Evolutionary conservation across 176 grass and related monocot species (phyloP).

Genomic region (Rhynchospora pubera): DNA sequence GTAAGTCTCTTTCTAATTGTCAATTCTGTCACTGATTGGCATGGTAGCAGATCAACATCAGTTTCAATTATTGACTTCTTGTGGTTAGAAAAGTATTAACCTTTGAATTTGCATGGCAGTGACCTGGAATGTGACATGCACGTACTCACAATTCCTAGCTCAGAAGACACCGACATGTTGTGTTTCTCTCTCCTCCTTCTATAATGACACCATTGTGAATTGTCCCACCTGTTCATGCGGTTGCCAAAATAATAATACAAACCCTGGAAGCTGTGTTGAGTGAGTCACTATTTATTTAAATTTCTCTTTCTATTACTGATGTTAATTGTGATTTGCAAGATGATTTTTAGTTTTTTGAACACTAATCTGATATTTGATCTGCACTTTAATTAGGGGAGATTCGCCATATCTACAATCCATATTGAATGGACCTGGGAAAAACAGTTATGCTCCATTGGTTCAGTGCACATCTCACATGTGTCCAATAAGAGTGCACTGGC

Average conservation of each 20-base stretch:
- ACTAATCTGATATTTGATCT: constrained; percentile 15
- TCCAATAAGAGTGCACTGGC: constrained; percentile 84
- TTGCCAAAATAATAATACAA: constrained; percentile 61
- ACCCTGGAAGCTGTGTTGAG: constrained; percentile 83
- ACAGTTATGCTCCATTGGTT: constrained; percentile 52
- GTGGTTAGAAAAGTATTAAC: background rate
- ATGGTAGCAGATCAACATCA: background rate
- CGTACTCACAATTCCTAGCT: constrained; percentile 94
- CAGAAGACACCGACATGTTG: constrained; percentile 95
- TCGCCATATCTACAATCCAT: constrained; percentile 62
- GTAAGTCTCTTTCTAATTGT: constrained; percentile 41
- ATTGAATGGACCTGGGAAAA: constrained; percentile 62
- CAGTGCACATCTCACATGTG: constrained; percentile 95
- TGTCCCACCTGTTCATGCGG: constrained; percentile 94
- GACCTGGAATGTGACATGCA: constrained; percentile 98
- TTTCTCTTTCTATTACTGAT: background rate
- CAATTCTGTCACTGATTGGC: constrained; percentile 15
- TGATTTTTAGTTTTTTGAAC: background rate
- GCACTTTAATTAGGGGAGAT: constrained; percentile 43
- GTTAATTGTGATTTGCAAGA: background rate
- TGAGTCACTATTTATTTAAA: constrained; percentile 30
- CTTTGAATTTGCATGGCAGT: constrained; percentile 40
- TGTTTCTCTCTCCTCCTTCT: constrained; percentile 97
- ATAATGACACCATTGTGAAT: constrained; percentile 95
- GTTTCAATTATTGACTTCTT: constrained; percentile 1